Base-by-base conservation (phyloP, 768 basidiomycete genomes). In the Phylloporus sp. region DNA sequence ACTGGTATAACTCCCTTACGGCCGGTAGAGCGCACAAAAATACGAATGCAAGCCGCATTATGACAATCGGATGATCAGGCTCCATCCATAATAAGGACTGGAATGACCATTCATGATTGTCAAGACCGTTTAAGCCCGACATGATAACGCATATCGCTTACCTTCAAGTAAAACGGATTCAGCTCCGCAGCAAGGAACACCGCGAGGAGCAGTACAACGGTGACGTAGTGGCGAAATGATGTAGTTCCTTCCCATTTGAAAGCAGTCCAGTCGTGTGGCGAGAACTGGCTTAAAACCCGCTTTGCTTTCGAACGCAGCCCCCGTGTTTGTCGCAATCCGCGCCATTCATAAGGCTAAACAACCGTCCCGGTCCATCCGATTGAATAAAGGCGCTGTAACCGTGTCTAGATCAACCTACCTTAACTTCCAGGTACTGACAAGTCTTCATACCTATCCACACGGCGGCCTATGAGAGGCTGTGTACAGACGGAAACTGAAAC, bases 1-100 rank as follows among this genome's bases (percentile, higher is more conserved):
- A 93, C 64, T 90, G 88, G 66, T 81, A 89, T 24, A 91, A 70
- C 72, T 93, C 91, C 60, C 91, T 75, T 52, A 86, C 88, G 13
- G 91, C 91, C 11, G 91, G 91, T 28, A 93, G 73, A n/a, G 85
- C 91, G 61, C 90, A 93, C 3, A 93, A 72, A 64, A 93, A 93
- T 54, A 93, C 82, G 53, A 81, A 81, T 15, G 81, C 83, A 10
- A 93, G 78, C 29, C 79, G 71, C 55, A 81, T 72, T 52, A 91
- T 87, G 45, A 93, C 77, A 56, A 93, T 82, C 11, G 90, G 91
- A 66, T 93, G 91, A 67, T 90, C 85, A 31, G 91, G 91, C 63
- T 92, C 89, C 85, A 93, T 86, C 90, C 91, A 92, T 32, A 93
- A 74, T 54, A 84, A 59, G 7, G 65, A 67, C 65, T 67, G 36